Evolutionary conservation across 805 yeast species (phyloP).

Genomic region (Nakazawaea siamensis): DNA sequence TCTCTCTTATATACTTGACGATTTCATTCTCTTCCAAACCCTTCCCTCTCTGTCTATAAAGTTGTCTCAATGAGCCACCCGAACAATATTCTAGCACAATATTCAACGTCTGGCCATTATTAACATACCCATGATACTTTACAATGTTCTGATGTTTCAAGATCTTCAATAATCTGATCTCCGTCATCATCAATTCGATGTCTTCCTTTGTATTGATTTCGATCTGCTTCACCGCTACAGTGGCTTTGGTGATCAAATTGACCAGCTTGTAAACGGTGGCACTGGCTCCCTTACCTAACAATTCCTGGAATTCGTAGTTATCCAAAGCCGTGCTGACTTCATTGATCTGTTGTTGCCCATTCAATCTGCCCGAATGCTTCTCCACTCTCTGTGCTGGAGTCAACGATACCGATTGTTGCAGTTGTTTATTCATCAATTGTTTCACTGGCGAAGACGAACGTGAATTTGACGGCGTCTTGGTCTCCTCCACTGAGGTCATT

Average conservation of each 20-base stretch:
- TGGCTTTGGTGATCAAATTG: conserved; percentile 54
- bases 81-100: conserved; percentile 59
- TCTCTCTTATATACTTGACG: conserved; percentile 41
- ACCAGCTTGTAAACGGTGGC: conserved; percentile 50
- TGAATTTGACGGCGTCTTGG: conserved; percentile 6
- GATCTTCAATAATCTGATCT: conserved; percentile 55
- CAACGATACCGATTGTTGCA: conserved; percentile 12
- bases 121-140: conserved; percentile 59
- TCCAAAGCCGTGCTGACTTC: conserved; percentile 31
- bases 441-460: conserved; percentile 8
- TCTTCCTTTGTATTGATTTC: conserved; percentile 42
- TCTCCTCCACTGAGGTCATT: conserved; percentile 5
- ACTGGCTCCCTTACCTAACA: conserved; percentile 86
- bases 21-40: conserved; percentile 49
- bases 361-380: conserved; percentile 25
- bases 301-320: conserved; percentile 45
- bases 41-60: conserved; percentile 37
- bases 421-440: neutral
- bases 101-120: conserved; percentile 41
- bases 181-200: conserved; percentile 48
- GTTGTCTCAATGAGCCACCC: conserved; percentile 56
- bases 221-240: conserved; percentile 77
- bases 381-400: conserved; percentile 48
- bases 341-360: conserved; percentile 18
- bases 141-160: conserved; percentile 62